A percentile compares a stretch with the other conserved stretches of the same genome.
phyloP scores from a whole-genome alignment of 2,329 filamentous ascomycete genomes.

The Colletotrichum tanaceti region DNA sequence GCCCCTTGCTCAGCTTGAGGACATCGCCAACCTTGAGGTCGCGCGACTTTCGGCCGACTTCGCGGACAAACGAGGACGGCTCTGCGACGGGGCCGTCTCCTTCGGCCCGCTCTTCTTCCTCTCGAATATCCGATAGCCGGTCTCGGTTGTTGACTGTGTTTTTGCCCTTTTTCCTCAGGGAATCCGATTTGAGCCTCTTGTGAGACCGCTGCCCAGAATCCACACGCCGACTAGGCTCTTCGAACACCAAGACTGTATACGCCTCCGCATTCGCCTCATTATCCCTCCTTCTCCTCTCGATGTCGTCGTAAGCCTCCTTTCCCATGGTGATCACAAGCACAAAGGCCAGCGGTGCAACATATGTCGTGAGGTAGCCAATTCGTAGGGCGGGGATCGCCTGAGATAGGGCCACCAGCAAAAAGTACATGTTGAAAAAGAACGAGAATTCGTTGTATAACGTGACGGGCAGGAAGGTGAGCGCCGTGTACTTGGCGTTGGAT shows the following conservation, averaged over 20 bases:
- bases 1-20: conserved; percentile 90
- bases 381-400: conserved; percentile 90
- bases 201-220: conserved; percentile 51
- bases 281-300: conserved; percentile 85
- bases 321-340: conserved; percentile 92
- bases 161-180: conserved; percentile 53
- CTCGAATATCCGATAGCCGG: conserved; percentile 73
- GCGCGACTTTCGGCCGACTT: conserved; percentile 83
- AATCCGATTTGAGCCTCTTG: conserved; percentile 61
- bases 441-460: conserved; percentile 99
- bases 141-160: conserved; percentile 51
- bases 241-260: conserved; percentile 82
- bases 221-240: conserved; percentile 59
- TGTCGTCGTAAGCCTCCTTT: conserved; percentile 96
- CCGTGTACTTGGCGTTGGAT: conserved; percentile 97
- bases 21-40: conserved; percentile 96
- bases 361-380: conserved; percentile 95
- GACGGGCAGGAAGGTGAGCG: conserved; percentile 91
- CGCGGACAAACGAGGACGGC: conserved; percentile 66
- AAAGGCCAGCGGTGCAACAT: conserved; percentile 91
- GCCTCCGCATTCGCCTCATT: conserved; percentile 94
- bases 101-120: conserved; percentile 72
- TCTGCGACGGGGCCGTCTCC: conserved; percentile 51
- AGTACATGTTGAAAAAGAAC: conserved; percentile 99
- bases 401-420: conserved; percentile 92